phyloP scores from a whole-genome alignment of 2,329 filamentous ascomycete genomes.

The Verticillium longisporum region DNA sequence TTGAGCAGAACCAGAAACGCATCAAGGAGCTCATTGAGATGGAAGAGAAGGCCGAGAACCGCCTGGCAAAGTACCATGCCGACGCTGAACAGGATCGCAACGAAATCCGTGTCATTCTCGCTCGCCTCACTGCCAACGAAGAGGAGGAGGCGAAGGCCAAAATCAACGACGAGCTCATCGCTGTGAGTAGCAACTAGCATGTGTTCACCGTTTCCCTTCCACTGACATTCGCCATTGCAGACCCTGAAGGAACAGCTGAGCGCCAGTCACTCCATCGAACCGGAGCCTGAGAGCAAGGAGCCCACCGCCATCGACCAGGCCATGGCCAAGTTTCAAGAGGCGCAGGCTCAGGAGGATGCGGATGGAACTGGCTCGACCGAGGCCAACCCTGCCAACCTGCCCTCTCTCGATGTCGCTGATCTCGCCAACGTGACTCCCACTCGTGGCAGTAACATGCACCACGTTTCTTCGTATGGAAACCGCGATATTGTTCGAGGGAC shows the following conservation, averaged over 20 bases:
- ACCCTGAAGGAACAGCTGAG: slow-evolving; percentile 29
- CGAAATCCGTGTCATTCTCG: slow-evolving; percentile 6
- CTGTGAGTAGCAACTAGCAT: neutral
- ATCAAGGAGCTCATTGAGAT: slow-evolving; percentile 17
- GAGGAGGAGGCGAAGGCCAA: slow-evolving; percentile 10
- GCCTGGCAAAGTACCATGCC: slow-evolving; percentile 10
- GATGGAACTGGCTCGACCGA: neutral
- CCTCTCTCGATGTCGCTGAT: neutral
- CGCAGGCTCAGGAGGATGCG: neutral
- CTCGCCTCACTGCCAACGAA: slow-evolving; percentile 6
- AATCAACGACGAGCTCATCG: slow-evolving; percentile 8
- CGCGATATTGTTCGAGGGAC: neutral
- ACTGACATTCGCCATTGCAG: neutral
- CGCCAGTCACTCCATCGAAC: slow-evolving; percentile 26
- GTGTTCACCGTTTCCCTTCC: neutral
- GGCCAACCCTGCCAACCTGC: neutral
- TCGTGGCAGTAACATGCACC: neutral
- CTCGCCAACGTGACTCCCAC: neutral
- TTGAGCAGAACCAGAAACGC: slow-evolving; percentile 8
- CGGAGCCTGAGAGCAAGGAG: neutral
- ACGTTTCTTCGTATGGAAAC: neutral
- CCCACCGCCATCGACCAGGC: neutral
- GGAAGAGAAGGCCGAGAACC: slow-evolving; percentile 12
- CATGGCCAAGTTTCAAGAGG: neutral
- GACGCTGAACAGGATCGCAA: slow-evolving; percentile 11